Base-by-base conservation (phyloP, 2,329 filamentous ascomycete genomes). In the Coniochaeta prunicola region DNA sequence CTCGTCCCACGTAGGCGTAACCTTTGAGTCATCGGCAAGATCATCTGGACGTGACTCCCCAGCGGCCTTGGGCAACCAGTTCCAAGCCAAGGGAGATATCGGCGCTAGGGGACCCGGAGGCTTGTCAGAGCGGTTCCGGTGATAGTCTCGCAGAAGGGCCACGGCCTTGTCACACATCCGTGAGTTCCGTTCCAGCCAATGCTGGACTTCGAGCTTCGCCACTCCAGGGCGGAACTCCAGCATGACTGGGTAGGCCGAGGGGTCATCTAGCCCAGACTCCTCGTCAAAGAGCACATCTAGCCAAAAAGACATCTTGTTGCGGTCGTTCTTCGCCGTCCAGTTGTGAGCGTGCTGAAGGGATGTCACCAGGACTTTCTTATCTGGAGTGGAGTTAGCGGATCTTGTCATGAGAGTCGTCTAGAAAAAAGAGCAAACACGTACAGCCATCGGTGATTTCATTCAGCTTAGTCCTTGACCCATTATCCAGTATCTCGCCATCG, bases 241-340 rank as follows among this genome's bases (percentile, higher is more conserved):
- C 57, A 55, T 55, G 53, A 33, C 53, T 24, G 84, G 82, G 38
- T 83, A 79, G 2, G 79, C 76, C 3, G 36, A 42, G 12, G 54
- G 33, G 53, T 76, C 76, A 9, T 76, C 76, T 31, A 76, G 71
- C 2, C 72, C 73, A 10, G 45, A 50, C 31, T 84, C 75, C 42
- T 80, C 83, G 58, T 88, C 84, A 58, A 87, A 87, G 8, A 88
- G 72, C 30, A 87, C 82, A 58, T 85, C 82, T 59, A 82, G 83
- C 85, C 85, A 88, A 61, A 88, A 88, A 0, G 81, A 78, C 83
- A 87, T 88, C 68, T 88, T 88, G 70, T 87, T 87, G 36, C 85
- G 76, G 65, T 88, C 85, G 64, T 88, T 85, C 61, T 86, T 86
- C 59, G 85, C 84, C 1, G 84, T 86, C 84, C 85, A 87, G 68